Evolutionary conservation across 306 rosid species (phyloP).

Genomic region (Corylus americana): DNA sequence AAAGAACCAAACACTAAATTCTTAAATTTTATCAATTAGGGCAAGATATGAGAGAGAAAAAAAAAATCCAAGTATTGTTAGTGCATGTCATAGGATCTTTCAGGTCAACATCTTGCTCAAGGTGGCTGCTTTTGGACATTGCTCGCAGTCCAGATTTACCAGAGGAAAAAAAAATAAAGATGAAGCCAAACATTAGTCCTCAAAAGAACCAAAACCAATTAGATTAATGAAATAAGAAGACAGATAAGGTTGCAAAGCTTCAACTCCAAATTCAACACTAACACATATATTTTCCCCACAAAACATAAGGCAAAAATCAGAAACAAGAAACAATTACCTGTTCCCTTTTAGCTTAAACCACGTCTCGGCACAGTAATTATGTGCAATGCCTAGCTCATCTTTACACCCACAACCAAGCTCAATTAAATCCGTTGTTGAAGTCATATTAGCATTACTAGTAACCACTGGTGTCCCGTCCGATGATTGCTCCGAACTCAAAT

Average conservation of each 20-base stretch:
- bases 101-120: neutral
- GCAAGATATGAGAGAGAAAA: neutral
- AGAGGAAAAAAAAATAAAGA: neutral
- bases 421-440: slow-evolving; percentile 50
- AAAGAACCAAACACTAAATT: neutral
- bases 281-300: slow-evolving; percentile 4
- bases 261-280: slow-evolving; percentile 13
- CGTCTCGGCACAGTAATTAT: slow-evolving; percentile 84
- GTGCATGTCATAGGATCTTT: neutral
- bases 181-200: neutral
- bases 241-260: slow-evolving; percentile 1
- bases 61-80: neutral
- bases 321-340: slow-evolving; percentile 55
- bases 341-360: slow-evolving; percentile 93
- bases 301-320: slow-evolving; percentile 23
- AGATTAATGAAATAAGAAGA: neutral
- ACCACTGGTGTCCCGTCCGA: slow-evolving; percentile 40
- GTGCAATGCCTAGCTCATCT: slow-evolving; percentile 86
- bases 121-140: neutral
- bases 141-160: neutral
- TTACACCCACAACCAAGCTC: slow-evolving; percentile 90
- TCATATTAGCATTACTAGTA: slow-evolving; percentile 26
- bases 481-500: slow-evolving; percentile 59
- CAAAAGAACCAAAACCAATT: slow-evolving; percentile 17
- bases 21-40: neutral